Conservation (phyloP, 208 protist species). For the Phytomonas francai region DNA sequence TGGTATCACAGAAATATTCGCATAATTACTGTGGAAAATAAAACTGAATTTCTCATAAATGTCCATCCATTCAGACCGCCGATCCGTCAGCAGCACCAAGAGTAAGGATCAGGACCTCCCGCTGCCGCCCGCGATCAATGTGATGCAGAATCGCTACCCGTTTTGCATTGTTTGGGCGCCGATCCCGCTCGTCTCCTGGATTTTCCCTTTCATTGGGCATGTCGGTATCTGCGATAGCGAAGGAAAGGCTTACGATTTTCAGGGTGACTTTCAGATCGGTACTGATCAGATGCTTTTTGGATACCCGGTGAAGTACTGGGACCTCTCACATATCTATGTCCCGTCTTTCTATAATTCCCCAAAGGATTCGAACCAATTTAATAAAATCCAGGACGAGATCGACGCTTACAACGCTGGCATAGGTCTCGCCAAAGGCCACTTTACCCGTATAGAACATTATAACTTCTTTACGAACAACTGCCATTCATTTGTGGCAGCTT, state of each 20-base stretch:
- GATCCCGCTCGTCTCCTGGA: slow-evolving; percentile 83
- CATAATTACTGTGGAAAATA: neutral
- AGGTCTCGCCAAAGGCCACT: slow-evolving; percentile 30
- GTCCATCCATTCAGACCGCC: neutral
- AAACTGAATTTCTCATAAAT: neutral
- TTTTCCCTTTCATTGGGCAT: slow-evolving; percentile 89
- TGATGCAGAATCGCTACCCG: slow-evolving; percentile 67
- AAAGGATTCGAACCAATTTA: slow-evolving; percentile 7
- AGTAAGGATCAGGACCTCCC: neutral
- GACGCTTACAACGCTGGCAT: slow-evolving; percentile 54
- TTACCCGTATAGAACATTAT: slow-evolving; percentile 60
- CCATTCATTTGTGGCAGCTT: slow-evolving; percentile 64
- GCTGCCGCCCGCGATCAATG: slow-evolving; percentile 46
- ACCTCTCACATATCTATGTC: slow-evolving; percentile 44
- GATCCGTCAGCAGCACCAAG: neutral
- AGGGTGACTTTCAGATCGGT: slow-evolving; percentile 73
- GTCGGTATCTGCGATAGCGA: slow-evolving; percentile 83
- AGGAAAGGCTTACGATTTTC: slow-evolving; percentile 87
- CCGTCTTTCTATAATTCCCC: slow-evolving; percentile 41
- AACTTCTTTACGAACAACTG: slow-evolving; percentile 90
- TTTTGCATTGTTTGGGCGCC: slow-evolving; percentile 90
- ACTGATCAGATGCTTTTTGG: slow-evolving; percentile 89
- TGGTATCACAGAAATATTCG: neutral
- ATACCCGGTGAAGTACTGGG: slow-evolving; percentile 72
- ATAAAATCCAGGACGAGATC: slow-evolving; percentile 24